phyloP scores from a whole-genome alignment of 2,329 filamentous ascomycete genomes.

The Dactylella cylindrospora region DNA sequence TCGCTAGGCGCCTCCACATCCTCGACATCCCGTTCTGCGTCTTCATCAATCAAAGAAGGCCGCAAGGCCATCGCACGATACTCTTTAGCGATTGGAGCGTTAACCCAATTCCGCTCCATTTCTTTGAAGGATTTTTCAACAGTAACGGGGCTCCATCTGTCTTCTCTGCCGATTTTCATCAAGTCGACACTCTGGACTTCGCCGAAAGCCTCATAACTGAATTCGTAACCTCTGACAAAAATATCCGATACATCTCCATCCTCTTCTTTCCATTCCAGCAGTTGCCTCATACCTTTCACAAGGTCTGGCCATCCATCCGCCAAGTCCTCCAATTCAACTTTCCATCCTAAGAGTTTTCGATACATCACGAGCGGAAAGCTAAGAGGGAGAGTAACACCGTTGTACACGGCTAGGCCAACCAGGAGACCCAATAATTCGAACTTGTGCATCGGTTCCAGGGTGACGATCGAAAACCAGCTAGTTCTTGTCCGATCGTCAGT shows the following conservation, averaged over 20 bases:
- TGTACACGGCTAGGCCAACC: conserved; percentile 88
- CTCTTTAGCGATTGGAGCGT: not conserved
- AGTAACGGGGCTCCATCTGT: conserved; percentile 32
- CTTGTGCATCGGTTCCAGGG: conserved; percentile 80
- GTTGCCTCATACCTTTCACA: conserved; percentile 68
- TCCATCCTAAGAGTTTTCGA: conserved; percentile 69
- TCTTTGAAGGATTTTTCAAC: conserved; percentile 25
- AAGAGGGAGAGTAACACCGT: conserved; percentile 85
- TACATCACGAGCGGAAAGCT: conserved; percentile 87
- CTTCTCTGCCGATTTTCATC: conserved; percentile 51
- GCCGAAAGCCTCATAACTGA: conserved; percentile 67
- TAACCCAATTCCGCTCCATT: conserved; percentile 11
- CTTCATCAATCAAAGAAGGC: conserved; percentile 8
- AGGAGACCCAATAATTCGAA: conserved; percentile 85
- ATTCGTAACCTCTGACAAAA: conserved; percentile 83
- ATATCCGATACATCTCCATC: conserved; percentile 77
- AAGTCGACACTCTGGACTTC: conserved; percentile 60
- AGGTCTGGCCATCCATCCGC: conserved; percentile 84
- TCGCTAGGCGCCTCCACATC: conserved; percentile 15
- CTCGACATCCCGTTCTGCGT: conserved; percentile 27
- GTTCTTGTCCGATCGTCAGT: conserved; percentile 74
- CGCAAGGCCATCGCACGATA: conserved; percentile 6
- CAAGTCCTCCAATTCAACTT: conserved; percentile 73
- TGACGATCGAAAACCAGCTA: conserved; percentile 84
- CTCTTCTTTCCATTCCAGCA: conserved; percentile 74